Evolutionary conservation across 768 basidiomycete genomes (phyloP).

Genomic region (Kwoniella sp.): DNA sequence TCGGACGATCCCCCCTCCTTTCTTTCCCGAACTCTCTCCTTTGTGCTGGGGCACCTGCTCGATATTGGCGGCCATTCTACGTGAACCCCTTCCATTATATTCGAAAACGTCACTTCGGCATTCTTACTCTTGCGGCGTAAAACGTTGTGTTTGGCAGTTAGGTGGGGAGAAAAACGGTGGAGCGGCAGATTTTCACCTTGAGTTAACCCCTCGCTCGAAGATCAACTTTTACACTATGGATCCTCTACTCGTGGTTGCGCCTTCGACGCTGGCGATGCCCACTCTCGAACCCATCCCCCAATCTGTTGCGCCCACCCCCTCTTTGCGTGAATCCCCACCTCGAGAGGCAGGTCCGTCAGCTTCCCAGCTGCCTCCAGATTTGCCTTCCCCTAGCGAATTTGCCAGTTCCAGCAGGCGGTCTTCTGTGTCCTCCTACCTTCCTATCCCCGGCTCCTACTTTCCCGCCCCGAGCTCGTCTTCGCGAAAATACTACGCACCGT

Average conservation of each 20-base stretch:
- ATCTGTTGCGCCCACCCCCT: conserved; percentile 38
- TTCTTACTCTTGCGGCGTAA: not conserved
- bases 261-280: conserved; percentile 33
- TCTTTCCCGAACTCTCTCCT: not conserved
- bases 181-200: not conserved
- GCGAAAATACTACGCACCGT: conserved; percentile 1
- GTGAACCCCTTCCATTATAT: not conserved
- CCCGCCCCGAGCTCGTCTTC: conserved; percentile 16
- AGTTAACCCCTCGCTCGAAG: too few species aligned
- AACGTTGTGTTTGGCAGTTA: too few species aligned
- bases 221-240: conserved; percentile 16
- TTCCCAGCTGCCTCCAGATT: not conserved
- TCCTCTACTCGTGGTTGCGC: conserved; percentile 14
- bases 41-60: not conserved
- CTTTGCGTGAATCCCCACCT: conserved; percentile 16
- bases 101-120: not conserved
- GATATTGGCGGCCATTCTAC: not conserved
- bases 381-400: conserved; percentile 5
- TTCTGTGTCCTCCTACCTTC: conserved; percentile 17
- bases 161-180: not conserved
- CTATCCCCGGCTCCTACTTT: conserved; percentile 44
- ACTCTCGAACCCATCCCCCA: conserved; percentile 43
- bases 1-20: not conserved
- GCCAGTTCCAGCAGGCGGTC: conserved; percentile 25
- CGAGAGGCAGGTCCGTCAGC: conserved; percentile 27